Base-by-base conservation (phyloP, 768 basidiomycete genomes). In the Sporobolomyces roseus region DNA sequence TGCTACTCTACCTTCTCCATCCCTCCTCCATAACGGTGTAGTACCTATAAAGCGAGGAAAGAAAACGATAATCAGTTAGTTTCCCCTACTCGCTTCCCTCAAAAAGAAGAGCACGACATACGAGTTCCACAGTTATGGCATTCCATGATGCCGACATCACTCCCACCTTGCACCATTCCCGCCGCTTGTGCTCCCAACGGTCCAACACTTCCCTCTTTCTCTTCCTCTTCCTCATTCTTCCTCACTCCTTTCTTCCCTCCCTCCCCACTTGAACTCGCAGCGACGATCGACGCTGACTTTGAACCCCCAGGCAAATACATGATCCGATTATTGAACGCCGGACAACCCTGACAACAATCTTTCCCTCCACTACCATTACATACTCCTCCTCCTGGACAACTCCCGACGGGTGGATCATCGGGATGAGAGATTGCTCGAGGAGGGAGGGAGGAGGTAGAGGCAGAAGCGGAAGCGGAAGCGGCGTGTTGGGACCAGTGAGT, bases 361-460 rank as follows among this genome's bases (percentile, higher is more conserved):
- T 91, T 87, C 61, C 96, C 96, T 75, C 96, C 96, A 17, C 91
- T 93, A 73, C 96, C 96, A 80, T 99, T 91, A 80, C 96, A 99
- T 74, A 90, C 85, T 38, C 96, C 96, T 80, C 97, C 96, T 65
- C 96, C 96, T 5, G 96, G 96, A 79, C 96, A 99, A n/a, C 93
- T 93, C 2, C 81, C 81, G 3, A 76, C 71, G 3, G 75, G 66
- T 1, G 79, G 78, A 19, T 71, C 74, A 4, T 59, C 62, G 13
- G 53, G 45, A 33, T 35, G 41, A 45, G 45, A 13, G 45, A 13
- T 46, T 21, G 13, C 21, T 46, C 45, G 35, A 25, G 35, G 12
- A n/a, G 36, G 21, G 23, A 14, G 45, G 6, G 12, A 14, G 14
- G 45, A 46, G 45, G 45, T 14, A 7, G 23, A 23, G 38, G 48